Evolutionary conservation across 345 rosid species (phyloP).

Genomic region (Citropsis articulata): DNA sequence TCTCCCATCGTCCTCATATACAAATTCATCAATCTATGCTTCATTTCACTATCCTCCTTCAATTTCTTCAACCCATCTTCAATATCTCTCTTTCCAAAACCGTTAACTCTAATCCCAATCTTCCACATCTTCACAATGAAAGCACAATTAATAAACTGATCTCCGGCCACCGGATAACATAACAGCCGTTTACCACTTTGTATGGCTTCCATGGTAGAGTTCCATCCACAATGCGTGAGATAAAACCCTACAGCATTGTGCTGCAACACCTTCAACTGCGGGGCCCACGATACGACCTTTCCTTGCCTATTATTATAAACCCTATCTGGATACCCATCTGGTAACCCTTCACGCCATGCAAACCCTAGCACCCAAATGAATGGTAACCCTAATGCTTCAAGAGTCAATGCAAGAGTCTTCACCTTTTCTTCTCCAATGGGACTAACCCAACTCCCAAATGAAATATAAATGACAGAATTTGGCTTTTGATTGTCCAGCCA

Average conservation of each 20-base stretch:
- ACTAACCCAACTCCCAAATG: conserved; percentile 87
- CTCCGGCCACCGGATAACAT: conserved; percentile 80
- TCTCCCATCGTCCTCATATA: conserved; percentile 38
- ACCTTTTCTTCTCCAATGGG: conserved; percentile 65
- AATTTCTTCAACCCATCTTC: conserved; percentile 45
- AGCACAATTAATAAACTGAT: conserved; percentile 70
- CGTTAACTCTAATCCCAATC: conserved; percentile 51
- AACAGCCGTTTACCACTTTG: conserved; percentile 41
- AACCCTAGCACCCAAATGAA: conserved; percentile 64
- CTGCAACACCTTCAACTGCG: conserved; percentile 52
- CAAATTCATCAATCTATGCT: conserved; percentile 35
- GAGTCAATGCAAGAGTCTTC: conserved; percentile 41
- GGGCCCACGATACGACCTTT: conserved; percentile 68
- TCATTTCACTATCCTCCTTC: conserved; percentile 46
- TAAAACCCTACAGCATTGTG: conserved; percentile 53
- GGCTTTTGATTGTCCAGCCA: conserved; percentile 59
- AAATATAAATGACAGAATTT: conserved; percentile 54
- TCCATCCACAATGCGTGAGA: conserved; percentile 91
- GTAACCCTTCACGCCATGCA: conserved; percentile 59
- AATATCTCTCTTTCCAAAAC: conserved; percentile 42
- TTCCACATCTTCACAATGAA: conserved; percentile 58
- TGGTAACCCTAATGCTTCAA: conserved; percentile 44
- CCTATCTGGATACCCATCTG: conserved; percentile 42
- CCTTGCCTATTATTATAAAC: conserved; percentile 34
- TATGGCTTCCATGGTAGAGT: conserved; percentile 71